Percentiles rank a stretch among this genome's conserved stretches.
phyloP scores from a whole-genome alignment of 768 basidiomycete genomes.

The Lactarius sp. region DNA sequence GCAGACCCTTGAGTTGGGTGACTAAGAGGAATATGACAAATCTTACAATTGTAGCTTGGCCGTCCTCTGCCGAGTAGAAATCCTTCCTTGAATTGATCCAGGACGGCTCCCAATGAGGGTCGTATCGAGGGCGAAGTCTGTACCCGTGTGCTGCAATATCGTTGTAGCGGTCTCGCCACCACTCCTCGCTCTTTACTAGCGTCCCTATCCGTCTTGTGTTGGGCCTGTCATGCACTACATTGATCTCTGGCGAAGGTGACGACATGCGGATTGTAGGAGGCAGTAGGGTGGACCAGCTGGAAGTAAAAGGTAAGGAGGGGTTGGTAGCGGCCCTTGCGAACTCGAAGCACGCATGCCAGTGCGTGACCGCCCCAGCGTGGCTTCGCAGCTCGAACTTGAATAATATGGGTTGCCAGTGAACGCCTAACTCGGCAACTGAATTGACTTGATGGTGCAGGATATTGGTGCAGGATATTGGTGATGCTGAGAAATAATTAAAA shows the following conservation, averaged over 20 bases:
- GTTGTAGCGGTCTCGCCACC: slow-evolving; percentile 14
- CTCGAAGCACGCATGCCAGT: background rate
- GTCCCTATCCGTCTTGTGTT: slow-evolving; percentile 4
- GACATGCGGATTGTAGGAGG: background rate
- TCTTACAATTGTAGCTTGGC: slow-evolving; percentile 17
- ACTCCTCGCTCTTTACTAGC: slow-evolving; percentile 13
- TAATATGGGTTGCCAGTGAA: too few relatives aligned
- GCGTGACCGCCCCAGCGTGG: too few relatives aligned
- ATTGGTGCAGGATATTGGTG: too few relatives aligned
- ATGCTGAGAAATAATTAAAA: too few relatives aligned
- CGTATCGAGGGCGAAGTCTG: slow-evolving; percentile 20
- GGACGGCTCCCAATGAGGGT: slow-evolving; percentile 15
- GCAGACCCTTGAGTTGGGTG: background rate
- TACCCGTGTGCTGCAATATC: slow-evolving; percentile 12
- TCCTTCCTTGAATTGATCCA: slow-evolving; percentile 4
- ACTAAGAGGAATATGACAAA: background rate
- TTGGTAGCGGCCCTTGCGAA: background rate
- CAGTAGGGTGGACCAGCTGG: too few relatives aligned
- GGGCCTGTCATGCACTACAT: background rate
- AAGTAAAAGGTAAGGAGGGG: background rate
- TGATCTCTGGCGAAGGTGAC: background rate
- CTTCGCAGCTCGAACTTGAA: too few relatives aligned
- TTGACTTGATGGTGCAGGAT: too few relatives aligned
- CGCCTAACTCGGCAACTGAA: too few relatives aligned
- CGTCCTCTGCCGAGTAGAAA: slow-evolving; percentile 15